Evolutionary conservation across 116 monocot genomes (phyloP), one percentile per base, ranked within the genome.

Genomic region (Zostera marina): DNA sequence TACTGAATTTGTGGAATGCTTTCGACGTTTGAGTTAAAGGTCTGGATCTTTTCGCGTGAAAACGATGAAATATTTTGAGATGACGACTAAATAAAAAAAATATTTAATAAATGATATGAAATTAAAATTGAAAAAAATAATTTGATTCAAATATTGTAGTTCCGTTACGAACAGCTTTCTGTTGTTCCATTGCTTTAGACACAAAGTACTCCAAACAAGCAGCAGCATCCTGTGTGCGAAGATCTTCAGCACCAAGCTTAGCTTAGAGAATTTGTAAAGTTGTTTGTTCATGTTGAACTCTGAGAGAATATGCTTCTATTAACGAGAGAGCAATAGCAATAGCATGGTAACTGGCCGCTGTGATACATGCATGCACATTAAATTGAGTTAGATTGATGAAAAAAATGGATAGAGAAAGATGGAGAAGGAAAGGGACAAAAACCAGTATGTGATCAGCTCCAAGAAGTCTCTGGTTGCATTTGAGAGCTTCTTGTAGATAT

Each of bases 201-300:
- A 88, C 93, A 47, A 94, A 94, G 24, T 94, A 94, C 38, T 94
- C 94, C 40, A 94, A 79, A 88, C 94, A 94, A 56, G 94, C 94
- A 69, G 85, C 79, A 78, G 94, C 94, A 85, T 94, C 94, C 94
- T 94, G 94, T 40, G 94, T 94, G 43, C 94, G 84, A 43, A 94
- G 88, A 64, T 94, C 94, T 74, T 94, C 94, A 64, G 76, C 63
- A 62, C 88, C 88, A 24, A 94, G 88, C 62, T 94, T 94, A 32
- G 94, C 73, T 69, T 85, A 73, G 61, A 94, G 88, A 77, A 88
- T 94, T 15, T 84, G 74, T 15, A 94, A 66, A 61, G 94, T 94
- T 16, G 94, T 94, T 63, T 88, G 87, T 57, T 94, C 94, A 69
- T 94, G 94, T 68, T 94, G 94, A 55, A 94, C 88, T 60, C 94